Percentiles rank a stretch among this genome's conserved stretches.
phyloP scores from a whole-genome alignment of 1,139 yeast genomes.

The Meyerozyma guilliermondii region DNA sequence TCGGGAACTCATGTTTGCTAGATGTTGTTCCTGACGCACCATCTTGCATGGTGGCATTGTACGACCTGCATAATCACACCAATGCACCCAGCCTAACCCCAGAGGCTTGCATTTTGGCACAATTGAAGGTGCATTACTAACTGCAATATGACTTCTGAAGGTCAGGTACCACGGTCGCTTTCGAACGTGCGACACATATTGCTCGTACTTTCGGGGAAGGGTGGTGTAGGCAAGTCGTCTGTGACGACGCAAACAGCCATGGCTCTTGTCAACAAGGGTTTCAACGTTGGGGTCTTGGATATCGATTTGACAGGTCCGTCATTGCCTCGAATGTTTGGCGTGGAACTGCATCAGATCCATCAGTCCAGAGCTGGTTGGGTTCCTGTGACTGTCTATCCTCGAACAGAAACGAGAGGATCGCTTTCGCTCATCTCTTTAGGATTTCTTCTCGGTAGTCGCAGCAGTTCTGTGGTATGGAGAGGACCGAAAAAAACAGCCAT shows the following conservation, averaged over 20 bases:
- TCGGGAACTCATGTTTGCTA: constrained; percentile 16
- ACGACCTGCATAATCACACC: not conserved
- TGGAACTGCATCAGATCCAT: constrained; percentile 72
- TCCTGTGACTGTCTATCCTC: constrained; percentile 55
- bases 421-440: constrained; percentile 85
- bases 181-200: constrained; percentile 62
- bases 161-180: constrained; percentile 49
- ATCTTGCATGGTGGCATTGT: not conserved
- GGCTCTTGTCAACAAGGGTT: constrained; percentile 64
- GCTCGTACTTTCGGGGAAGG: constrained; percentile 43
- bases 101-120: not conserved
- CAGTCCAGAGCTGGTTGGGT: constrained; percentile 89
- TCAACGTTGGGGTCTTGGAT: constrained; percentile 85
- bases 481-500: constrained; percentile 98
- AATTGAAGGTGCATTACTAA: not conserved
- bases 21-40: not conserved
- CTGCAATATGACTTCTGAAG: constrained; percentile 4
- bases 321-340: constrained; percentile 92
- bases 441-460: constrained; percentile 74
- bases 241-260: constrained; percentile 92
- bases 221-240: constrained; percentile 88
- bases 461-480: constrained; percentile 94
- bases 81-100: not conserved
- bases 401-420: constrained; percentile 25
- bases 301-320: constrained; percentile 97